These are phyloP conservation scores for Candida piceae DNA, from an alignment of 805 yeast species.

Conservation along the genomic window DNA sequence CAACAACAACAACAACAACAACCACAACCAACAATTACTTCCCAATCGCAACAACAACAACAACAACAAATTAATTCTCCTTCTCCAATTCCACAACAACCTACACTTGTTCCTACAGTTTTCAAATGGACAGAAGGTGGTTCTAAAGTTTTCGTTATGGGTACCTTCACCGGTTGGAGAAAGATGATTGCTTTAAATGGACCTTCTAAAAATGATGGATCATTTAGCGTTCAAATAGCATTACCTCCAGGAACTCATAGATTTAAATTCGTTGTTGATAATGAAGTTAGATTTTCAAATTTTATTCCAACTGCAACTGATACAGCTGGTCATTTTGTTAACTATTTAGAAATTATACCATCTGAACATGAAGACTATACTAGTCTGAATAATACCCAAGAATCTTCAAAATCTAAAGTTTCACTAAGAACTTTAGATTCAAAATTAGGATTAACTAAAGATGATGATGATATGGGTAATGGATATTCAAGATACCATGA, in stretches of 20 bases:
- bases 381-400: slow-evolving; percentile 12
- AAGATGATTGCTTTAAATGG: slow-evolving; percentile 85
- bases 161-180: slow-evolving; percentile 97
- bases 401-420: slow-evolving; percentile 19
- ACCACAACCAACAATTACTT: slow-evolving; percentile 5
- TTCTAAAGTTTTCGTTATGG: slow-evolving; percentile 88
- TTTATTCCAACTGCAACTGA: slow-evolving; percentile 95
- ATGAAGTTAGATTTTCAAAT: slow-evolving; percentile 85
- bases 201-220: slow-evolving; percentile 43
- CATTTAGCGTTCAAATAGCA: slow-evolving; percentile 64
- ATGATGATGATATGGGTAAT: slow-evolving; percentile 78
- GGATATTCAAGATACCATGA: slow-evolving; percentile 77
- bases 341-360: slow-evolving; percentile 69
- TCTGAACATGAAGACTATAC: slow-evolving; percentile 24
- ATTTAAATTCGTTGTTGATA: slow-evolving; percentile 89
- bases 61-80: slow-evolving; percentile 1
- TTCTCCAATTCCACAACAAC: slow-evolving; percentile 16
- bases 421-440: slow-evolving; percentile 47
- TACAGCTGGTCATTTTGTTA: slow-evolving; percentile 92
- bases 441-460: slow-evolving; percentile 56
- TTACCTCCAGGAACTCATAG: slow-evolving; percentile 90
- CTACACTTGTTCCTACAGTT: slow-evolving; percentile 46
- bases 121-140: slow-evolving; percentile 98
- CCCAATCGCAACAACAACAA: slow-evolving; percentile 3
- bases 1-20: slow-evolving; percentile 5